Base-by-base conservation (phyloP, 441 rosid species). In the Gossypium schwendimanii region DNA sequence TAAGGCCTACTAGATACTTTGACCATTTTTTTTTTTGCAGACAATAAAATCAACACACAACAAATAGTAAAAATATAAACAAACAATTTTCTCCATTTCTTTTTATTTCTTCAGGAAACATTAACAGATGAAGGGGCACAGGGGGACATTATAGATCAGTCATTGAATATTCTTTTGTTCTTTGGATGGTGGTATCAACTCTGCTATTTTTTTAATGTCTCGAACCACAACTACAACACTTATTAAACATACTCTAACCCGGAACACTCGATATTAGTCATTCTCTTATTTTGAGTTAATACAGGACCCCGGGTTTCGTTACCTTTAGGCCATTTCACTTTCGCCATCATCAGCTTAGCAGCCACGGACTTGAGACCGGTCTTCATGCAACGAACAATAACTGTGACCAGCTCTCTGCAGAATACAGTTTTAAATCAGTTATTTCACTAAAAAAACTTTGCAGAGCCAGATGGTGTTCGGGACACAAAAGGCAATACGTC, bases 381-480 rank as follows among this genome's bases (percentile, higher is more conserved):
- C 75, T 80, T 84, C 85, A 90, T 69, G 85, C 79, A 90, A 76
- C 85, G 81, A 68, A 87, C 44, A 41, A 72, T 72, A 31, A 82
- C 65, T 55, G 82, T 71, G 14, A 80, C 81, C 66, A 90, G 74
- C 85, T 89, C 91, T 71, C 98, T 94, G 91, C 93, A 75, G 12
- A 33, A 59, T 8, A 71, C 62, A 59, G 11, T 23, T 31, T 60
- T 8, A 31, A 2, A 71, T 9, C 33, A 41, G 33, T 57, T 21
- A 57, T 8, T 41, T 41, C 20, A 14, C 12, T 7, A 8, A 7
- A 45, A 45, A 20, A 20, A 5, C 33, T n/a, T 52, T 17, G 17
- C 23, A 52, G 0, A 15, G 6, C 17, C 23, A 8, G 57, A 18
- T 15, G 55, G 55, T 15, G 33, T 28, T 28, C 33, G 33, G 33